A percentile compares a stretch with the other conserved stretches of the same genome.
Conservation (phyloP, 2,329 filamentous ascomycete genomes). For the Verticillium tricorpus region DNA sequence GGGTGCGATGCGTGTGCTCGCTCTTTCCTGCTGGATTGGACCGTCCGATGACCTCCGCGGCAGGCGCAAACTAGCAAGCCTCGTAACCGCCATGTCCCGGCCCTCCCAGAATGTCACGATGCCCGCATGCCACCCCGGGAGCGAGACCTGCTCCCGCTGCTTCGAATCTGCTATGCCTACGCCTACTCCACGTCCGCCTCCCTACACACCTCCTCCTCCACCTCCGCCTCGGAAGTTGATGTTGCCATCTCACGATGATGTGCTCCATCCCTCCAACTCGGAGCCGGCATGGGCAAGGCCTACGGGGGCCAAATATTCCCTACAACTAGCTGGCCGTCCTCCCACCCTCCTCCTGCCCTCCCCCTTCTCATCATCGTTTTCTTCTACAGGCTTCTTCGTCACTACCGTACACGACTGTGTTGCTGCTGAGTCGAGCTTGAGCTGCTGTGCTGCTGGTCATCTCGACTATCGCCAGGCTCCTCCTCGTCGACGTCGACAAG, state of each 20-base stretch:
- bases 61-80: neutral
- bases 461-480: neutral
- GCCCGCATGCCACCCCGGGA: neutral
- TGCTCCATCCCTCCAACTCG: neutral
- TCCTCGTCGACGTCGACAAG: neutral
- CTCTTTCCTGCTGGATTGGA: neutral
- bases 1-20: neutral
- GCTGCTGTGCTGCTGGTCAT: neutral
- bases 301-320: neutral
- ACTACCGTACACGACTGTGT: neutral
- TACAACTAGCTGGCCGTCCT: neutral
- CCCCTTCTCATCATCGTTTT: neutral
- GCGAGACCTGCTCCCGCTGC: neutral
- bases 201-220: neutral
- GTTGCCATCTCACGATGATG: neutral
- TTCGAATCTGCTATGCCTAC: neutral
- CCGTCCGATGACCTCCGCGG: neutral
- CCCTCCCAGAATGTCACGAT: neutral
- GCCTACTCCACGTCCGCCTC: neutral
- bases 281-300: neutral
- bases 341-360: neutral
- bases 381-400: neutral
- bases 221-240: neutral
- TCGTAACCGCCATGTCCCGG: neutral
- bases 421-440: neutral